Evolutionary conservation across 495 filamentous ascomycete species (phyloP), one percentile per base, ranked within the genome.

Genomic region (Aspergillus nidulans): DNA sequence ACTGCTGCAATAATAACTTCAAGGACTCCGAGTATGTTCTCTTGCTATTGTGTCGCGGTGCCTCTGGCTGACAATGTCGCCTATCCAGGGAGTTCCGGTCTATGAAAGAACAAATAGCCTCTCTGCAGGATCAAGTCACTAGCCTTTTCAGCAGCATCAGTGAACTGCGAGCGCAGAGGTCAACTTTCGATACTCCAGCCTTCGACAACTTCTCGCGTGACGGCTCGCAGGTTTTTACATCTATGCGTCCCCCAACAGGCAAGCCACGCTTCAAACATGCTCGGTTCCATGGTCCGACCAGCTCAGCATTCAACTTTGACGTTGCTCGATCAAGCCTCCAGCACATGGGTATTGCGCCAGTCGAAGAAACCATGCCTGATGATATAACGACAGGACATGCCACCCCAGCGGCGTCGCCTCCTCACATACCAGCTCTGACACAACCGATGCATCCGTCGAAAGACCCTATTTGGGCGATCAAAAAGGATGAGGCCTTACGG

Each of bases 321-420:
- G 87, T 95, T 4, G 91, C 91, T 20, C 90, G 89, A 65, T 89
- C 84, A 36, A 95, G 90, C 16, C 71, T 96, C 20, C 88, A 92
- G 58, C 90, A 83, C 53, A 95, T 96, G 90, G 91, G 91, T 1
- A 91, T 95, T 54, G 61, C 72, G 3, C 64, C 67, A 10, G 67
- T 67, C 13, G 85, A 87, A 41, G 80, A 81, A 45, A 76, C 62
- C 25, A 81, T 84, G 23, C 76, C 82, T n/a, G 81, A 85, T 61
- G 78, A 78, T 30, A 70, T 76, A 32, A 73, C 71, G 1, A 77
- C 77, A 2, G 75, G 75, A 18, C 75, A 78, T 56, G 78, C 65
- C 19, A 74, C 77, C 13, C 79, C 78, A 0, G 71, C 81, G 18
- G 76, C 66, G 2, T 81, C 82, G 30, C 81, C 85, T 10, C 76